Percentiles rank a stretch among this genome's conserved stretches.
phyloP scores from a whole-genome alignment of 805 yeast genomes.

The Scheffersomyces ergatensis region DNA sequence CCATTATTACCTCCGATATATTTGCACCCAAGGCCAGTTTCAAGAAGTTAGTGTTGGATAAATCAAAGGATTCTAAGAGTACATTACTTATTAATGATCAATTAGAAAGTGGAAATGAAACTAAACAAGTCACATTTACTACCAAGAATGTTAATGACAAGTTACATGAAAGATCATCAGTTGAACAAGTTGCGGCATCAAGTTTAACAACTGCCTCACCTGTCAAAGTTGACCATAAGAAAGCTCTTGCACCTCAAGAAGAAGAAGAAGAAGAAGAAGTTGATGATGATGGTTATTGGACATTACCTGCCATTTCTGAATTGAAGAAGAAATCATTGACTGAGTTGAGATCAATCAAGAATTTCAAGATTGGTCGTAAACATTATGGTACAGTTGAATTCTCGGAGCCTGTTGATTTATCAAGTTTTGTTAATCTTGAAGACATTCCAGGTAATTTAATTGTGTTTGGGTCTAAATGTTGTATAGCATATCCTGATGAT shows the following conservation, averaged over 20 bases:
- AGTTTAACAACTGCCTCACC: neutral
- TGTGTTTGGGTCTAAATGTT: slow-evolving; percentile 55
- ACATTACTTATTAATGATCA: slow-evolving; percentile 5
- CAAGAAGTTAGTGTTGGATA: slow-evolving; percentile 54
- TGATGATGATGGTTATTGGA: slow-evolving; percentile 82
- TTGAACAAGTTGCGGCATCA: slow-evolving; percentile 3
- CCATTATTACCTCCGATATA: slow-evolving; percentile 67
- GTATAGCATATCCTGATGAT: slow-evolving; percentile 72
- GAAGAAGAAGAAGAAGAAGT: slow-evolving; percentile 25
- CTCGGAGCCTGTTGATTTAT: slow-evolving; percentile 77
- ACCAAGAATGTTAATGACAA: slow-evolving; percentile 2
- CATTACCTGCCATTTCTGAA: slow-evolving; percentile 70
- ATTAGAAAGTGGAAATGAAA: slow-evolving; percentile 4
- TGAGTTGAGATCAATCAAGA: slow-evolving; percentile 60
- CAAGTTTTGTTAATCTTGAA: slow-evolving; percentile 58
- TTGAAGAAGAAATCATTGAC: slow-evolving; percentile 57
- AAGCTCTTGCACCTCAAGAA: neutral
- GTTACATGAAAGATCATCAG: slow-evolving; percentile 8
- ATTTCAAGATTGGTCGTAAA: slow-evolving; percentile 75
- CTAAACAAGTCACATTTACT: slow-evolving; percentile 16
- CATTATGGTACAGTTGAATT: slow-evolving; percentile 79
- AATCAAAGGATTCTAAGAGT: slow-evolving; percentile 18
- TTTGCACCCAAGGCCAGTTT: slow-evolving; percentile 62
- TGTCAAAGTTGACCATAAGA: neutral
- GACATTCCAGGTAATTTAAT: slow-evolving; percentile 67